Base-by-base conservation (phyloP, 2,329 filamentous ascomycete species). In the Rugonectria rugulosa region DNA sequence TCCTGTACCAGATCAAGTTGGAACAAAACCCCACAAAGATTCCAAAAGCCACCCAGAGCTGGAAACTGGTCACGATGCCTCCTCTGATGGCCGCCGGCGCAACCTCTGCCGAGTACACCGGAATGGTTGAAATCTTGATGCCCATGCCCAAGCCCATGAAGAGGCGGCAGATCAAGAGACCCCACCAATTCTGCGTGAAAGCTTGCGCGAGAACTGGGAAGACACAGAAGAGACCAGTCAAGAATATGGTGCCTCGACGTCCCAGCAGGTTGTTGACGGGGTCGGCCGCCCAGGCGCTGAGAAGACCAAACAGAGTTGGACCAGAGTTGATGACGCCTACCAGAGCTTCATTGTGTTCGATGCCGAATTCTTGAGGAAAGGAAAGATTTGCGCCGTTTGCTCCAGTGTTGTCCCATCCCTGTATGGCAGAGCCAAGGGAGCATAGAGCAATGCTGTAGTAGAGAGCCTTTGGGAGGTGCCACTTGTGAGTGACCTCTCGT, bases 21-120 rank as follows among this genome's bases (percentile, higher is more conserved):
- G 85, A 85, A 56, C 78, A 81, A 56, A 82, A 85, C 9, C 87
- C 88, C n/a, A 88, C 72, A 70, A 89, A 86, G 61, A 89, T 88
- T 29, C 84, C 84, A 65, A 67, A 53, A 17, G 62, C 63, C 41
- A 78, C 78, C 78, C 78, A 84, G 8, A 83, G 65, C 62, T 83
- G 80, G 73, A 79, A 83, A 1, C 72, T 76, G 68, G 79, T 82
- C 15, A 81, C 79, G 2, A 83, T 63, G 1, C 75, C 79, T 4
- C 81, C 80, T 8, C 81, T 76, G 52, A 83, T 81, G 6, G 70
- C 68, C 1, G 79, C 75, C 0, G 81, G 81, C 0, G 78, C 71
- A 54, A 77, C 78, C 55, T 84, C 81, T 6, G 81, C 80, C 0
- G 79, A 78, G 59, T 77, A 82, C n/a, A 84, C 75, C 0, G 81